These are phyloP conservation scores for Sarocladium brachiariae DNA, from an alignment of 2,329 filamentous ascomycete genomes.

Conservation along the genomic window DNA sequence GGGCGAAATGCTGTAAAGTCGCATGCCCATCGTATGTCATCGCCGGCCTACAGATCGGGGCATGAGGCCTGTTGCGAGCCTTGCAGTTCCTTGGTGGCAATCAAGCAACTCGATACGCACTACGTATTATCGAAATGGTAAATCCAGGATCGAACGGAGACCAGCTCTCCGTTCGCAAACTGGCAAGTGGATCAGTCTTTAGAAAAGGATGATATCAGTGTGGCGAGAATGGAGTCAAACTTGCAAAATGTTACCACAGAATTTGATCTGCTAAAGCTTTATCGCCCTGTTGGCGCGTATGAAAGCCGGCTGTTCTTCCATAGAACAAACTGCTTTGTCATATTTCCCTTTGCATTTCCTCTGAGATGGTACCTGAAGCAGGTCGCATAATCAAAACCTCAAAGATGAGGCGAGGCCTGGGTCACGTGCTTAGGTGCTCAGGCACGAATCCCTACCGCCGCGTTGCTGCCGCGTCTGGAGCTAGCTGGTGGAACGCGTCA, in stretches of 20 bases:
- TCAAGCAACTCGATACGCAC: neutral
- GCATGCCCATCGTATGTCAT: neutral
- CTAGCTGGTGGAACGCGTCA: slow-evolving; percentile 5
- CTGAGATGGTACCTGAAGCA: no score
- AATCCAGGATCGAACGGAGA: neutral
- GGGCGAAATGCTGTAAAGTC: neutral
- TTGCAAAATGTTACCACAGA: no score
- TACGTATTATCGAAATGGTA: neutral
- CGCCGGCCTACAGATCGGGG: neutral
- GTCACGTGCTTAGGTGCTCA: slow-evolving; percentile 1
- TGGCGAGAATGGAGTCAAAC: no score
- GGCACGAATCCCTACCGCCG: neutral
- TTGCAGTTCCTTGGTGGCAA: neutral
- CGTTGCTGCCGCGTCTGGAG: neutral
- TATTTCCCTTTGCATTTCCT: no score
- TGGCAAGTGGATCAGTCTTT: slow-evolving; percentile 7
- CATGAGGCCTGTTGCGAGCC: neutral
- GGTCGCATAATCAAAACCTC: no score
- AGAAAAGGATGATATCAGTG: no score
- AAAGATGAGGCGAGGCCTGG: neutral
- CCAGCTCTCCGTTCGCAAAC: neutral
- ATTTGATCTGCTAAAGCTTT: no score
- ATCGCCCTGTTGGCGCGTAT: no score
- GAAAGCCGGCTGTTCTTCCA: no score
- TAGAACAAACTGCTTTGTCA: no score